Percentiles rank a stretch among this genome's conserved stretches.
phyloP scores from a whole-genome alignment of 2,329 filamentous ascomycete species.

The Colletotrichum sp. region DNA sequence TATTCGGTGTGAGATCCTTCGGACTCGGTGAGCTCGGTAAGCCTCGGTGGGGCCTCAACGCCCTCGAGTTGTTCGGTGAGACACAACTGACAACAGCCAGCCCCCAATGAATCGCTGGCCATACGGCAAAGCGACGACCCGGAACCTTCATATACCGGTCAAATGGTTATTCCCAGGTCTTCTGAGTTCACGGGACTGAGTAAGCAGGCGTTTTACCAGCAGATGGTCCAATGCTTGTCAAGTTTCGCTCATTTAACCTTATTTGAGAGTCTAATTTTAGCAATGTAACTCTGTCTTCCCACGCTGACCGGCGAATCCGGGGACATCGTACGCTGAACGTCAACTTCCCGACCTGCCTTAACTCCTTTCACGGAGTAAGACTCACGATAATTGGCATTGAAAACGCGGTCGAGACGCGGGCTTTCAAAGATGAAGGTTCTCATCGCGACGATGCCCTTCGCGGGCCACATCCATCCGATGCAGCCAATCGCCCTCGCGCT shows the following conservation, averaged over 20 bases:
- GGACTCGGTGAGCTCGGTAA: neutral
- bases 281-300: neutral
- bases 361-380: neutral
- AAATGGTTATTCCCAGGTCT: neutral
- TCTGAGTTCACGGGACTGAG: neutral
- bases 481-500: slow-evolving; percentile 2
- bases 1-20: neutral
- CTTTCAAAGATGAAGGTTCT: slow-evolving; percentile 1
- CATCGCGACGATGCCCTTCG: slow-evolving; percentile 5
- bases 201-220: neutral
- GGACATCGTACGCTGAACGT: neutral
- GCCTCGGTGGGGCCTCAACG: neutral
- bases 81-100: neutral
- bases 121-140: neutral
- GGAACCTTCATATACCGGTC: neutral
- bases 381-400: neutral
- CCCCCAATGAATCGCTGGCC: neutral
- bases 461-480: neutral
- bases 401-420: fast-evolving
- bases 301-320: neutral
- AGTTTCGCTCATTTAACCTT: neutral
- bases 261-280: neutral
- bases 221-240: neutral
- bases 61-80: neutral
- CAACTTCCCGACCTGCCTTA: neutral